phyloP scores from a whole-genome alignment of 108 stramenopile species.

The Aurantiochytrium sp. region DNA sequence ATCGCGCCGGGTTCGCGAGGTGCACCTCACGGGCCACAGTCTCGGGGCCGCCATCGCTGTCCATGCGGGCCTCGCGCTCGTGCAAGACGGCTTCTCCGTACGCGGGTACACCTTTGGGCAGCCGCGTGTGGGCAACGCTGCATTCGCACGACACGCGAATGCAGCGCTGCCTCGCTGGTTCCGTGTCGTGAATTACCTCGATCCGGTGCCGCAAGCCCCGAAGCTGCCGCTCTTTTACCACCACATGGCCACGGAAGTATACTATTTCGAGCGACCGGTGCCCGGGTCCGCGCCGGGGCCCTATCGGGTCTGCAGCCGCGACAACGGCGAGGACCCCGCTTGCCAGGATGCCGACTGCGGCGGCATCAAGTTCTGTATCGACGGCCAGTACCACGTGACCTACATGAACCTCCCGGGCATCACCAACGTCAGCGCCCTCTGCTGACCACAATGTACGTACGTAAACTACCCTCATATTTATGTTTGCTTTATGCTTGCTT shows the following conservation, averaged over 20 bases:
- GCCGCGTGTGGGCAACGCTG: background rate
- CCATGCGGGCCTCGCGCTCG: background rate
- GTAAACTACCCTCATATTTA: too few relatives aligned
- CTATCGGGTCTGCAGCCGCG: background rate
- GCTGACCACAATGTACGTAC: background rate
- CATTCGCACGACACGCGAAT: background rate
- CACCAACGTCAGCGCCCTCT: background rate
- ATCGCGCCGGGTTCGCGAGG: background rate
- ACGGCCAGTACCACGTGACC: background rate
- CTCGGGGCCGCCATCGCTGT: slow-evolving; percentile 1
- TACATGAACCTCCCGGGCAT: slow-evolving; percentile 14
- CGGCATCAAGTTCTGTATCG: background rate
- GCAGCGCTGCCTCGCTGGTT: background rate
- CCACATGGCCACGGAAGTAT: slow-evolving; percentile 15
- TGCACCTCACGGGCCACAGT: background rate
- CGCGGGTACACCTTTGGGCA: slow-evolving; percentile 10
- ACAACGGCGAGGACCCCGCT: background rate
- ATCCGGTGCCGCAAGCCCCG: background rate
- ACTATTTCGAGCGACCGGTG: background rate
- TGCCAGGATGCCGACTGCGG: background rate
- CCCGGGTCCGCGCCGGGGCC: background rate
- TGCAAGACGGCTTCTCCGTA: background rate
- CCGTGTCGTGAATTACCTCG: background rate
- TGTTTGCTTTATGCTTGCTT: too few relatives aligned
- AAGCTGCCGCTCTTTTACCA: background rate